Evolutionary conservation across 805 yeast species (phyloP), one percentile per base, ranked within the genome.

Genomic region (Teunomyces atbi): DNA sequence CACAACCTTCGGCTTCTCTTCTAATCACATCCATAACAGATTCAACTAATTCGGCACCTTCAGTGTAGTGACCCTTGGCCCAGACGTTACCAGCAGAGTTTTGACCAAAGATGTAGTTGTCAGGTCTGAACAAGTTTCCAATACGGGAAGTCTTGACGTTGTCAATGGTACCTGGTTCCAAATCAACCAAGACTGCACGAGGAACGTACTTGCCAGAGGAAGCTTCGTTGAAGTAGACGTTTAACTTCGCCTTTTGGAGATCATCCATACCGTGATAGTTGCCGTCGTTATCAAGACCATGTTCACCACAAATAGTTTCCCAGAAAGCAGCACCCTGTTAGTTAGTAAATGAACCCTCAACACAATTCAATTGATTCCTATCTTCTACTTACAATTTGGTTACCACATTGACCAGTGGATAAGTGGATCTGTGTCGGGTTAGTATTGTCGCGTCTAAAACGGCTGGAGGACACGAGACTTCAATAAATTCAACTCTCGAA

Each of bases 401-500:
- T 91, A 83, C 97, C 97, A 82, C 97, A 90, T 77, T 91, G 98
- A 71, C 98, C 98, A 48, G 96, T 86, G 49, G 97, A 91, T 70
- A 91, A 81, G 73, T 91, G 97, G 70, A 91, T 89, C 94, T 84
- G 68, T 37, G 51, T 32, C 41, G 13, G 13, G 55, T 51, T 51
- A 51, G 55, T 51, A 51, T 37, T 33, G 42, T 36, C 43, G 41
- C 47, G 44, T 26, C 40, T 39, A 15, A 29, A 34, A 27, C 12
- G 27, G 20, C 13, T 15, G 23, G 35, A 12, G 26, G 26, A 21
- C 27, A 19, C 28, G n/a, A 7, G n/a, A 21, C 6, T 19, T 15
- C 33, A 30, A 13, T 8, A 30, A 30, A 12, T 30, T 30, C 16
- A 30, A 15, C 18, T 30, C 15, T 30, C 4, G 18, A 5, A 6